A percentile compares a stretch with the other conserved stretches of the same genome.
Conservation (phyloP, 2,329 filamentous ascomycete genomes). For the Phialophora verrucosa region DNA sequence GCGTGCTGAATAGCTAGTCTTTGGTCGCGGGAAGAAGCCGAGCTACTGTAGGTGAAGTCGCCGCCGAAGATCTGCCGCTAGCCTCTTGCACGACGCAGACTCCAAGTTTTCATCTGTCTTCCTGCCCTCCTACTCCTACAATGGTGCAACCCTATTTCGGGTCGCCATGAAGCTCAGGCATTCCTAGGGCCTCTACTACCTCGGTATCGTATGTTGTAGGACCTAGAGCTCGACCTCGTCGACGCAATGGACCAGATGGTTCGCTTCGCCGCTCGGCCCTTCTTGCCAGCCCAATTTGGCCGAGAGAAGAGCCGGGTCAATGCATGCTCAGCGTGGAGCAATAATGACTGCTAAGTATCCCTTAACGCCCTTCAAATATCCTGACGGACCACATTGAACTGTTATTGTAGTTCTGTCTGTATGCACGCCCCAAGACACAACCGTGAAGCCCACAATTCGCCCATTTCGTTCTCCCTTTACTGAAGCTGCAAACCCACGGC, state of each 20-base stretch:
- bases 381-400: not conserved
- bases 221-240: not conserved
- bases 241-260: not conserved
- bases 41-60: no score
- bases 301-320: slow-evolving; percentile 25
- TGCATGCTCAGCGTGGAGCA: not conserved
- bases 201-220: not conserved
- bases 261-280: slow-evolving; percentile 18
- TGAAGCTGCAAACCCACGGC: not conserved
- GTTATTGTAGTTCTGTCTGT: not conserved
- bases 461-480: not conserved
- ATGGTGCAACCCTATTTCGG: not conserved
- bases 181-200: not conserved
- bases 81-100: not conserved
- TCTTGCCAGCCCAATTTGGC: slow-evolving; percentile 19
- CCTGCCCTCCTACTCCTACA: no score
- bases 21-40: not conserved
- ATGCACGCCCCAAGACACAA: not conserved
- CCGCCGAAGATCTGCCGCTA: not conserved
- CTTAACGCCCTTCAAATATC: not conserved
- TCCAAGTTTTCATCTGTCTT: not conserved
- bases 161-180: not conserved
- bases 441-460: not conserved
- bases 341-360: not conserved
- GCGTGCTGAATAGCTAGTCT: not conserved